Evolutionary conservation across 2,329 filamentous ascomycete species (phyloP).

Genomic region (Coccinonectria pachysandricola): DNA sequence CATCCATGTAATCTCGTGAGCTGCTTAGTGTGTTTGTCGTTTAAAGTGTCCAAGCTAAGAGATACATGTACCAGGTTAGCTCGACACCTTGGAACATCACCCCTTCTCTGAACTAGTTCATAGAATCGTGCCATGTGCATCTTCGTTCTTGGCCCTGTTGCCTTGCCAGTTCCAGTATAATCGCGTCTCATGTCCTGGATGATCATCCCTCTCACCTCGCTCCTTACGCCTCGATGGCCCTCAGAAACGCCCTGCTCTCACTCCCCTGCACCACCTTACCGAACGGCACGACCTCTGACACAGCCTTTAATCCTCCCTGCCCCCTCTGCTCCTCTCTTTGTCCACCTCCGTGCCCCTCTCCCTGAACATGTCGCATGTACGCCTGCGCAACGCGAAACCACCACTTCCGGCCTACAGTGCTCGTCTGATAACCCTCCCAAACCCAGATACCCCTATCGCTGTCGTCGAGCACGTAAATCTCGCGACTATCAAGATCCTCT

Average conservation of each 20-base stretch:
- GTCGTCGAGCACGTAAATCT: slow-evolving; percentile 54
- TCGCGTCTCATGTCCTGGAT: no score
- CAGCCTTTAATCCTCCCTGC: no score
- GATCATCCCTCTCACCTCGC: not conserved
- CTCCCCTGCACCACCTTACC: slow-evolving; percentile 47
- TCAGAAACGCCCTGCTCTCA: slow-evolving; percentile 43
- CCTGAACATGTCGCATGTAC: slow-evolving; percentile 37
- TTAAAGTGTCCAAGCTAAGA: no score
- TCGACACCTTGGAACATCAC: no score
- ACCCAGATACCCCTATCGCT: slow-evolving; percentile 51
- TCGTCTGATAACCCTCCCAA: slow-evolving; percentile 53
- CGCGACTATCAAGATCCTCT: slow-evolving; percentile 44
- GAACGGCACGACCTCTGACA: slow-evolving; percentile 38
- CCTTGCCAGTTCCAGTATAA: no score
- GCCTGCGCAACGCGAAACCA: slow-evolving; percentile 52
- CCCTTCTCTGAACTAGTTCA: no score
- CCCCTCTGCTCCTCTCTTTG: no score
- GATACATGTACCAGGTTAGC: no score
- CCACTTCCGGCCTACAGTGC: slow-evolving; percentile 44
- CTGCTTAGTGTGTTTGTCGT: no score
- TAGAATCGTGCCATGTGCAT: no score
- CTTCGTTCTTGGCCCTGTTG: no score
- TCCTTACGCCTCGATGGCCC: slow-evolving; percentile 27
- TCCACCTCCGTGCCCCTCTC: slow-evolving; percentile 22
- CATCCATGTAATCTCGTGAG: no score